Evolutionary conservation across 2,329 filamentous ascomycete species (phyloP).

Genomic region (Nemania sp.): DNA sequence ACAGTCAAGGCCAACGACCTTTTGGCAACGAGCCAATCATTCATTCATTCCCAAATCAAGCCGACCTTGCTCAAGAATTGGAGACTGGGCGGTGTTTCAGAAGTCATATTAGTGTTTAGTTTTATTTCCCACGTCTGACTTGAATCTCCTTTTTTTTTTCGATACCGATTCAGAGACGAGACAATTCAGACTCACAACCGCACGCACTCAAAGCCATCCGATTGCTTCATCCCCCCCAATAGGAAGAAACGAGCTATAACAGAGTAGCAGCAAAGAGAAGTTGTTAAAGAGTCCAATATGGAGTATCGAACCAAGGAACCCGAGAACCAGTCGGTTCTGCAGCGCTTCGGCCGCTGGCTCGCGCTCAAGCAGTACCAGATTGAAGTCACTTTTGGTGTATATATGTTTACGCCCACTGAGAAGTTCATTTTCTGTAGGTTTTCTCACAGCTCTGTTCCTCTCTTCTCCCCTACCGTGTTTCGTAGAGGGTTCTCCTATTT

Average conservation of each 20-base stretch:
- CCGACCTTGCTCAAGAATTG: not conserved
- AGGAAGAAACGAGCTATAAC: not conserved
- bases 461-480: not conserved
- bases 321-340: constrained; percentile 53
- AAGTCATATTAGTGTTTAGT: not conserved
- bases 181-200: not conserved
- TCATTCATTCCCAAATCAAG: not conserved
- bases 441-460: not conserved
- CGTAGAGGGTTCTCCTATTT: not conserved
- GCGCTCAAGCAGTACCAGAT: constrained; percentile 98
- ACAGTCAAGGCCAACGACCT: not conserved
- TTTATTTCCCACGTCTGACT: not conserved
- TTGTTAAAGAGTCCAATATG: constrained; percentile 51
- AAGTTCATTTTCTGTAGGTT: constrained; percentile 95
- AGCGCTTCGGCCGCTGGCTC: constrained; percentile 81
- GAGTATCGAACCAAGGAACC: constrained; percentile 51
- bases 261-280: not conserved
- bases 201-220: not conserved
- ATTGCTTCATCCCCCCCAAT: not conserved
- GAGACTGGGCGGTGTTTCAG: not conserved
- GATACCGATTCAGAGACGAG: constrained; percentile 3
- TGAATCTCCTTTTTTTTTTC: not conserved
- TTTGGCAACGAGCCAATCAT: not conserved
- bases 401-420: constrained; percentile 97
- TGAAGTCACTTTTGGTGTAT: constrained; percentile 94